phyloP scores from a whole-genome alignment of 495 filamentous ascomycete species.

The Pseudomonodictys pantanalensis region DNA sequence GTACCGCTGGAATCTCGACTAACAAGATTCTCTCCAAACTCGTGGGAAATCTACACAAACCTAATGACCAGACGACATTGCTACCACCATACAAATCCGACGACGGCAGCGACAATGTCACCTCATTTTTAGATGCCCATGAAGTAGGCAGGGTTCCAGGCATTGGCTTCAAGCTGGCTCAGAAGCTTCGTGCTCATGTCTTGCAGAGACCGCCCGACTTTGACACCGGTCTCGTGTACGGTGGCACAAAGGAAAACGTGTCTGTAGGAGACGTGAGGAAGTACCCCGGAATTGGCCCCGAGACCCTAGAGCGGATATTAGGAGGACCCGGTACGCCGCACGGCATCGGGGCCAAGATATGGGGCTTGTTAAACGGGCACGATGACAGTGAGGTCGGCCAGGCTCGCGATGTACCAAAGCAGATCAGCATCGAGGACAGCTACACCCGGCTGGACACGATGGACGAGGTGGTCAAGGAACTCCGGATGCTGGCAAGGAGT shows the following conservation, averaged over 20 bases:
- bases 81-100: slow-evolving; percentile 55
- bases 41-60: slow-evolving; percentile 80
- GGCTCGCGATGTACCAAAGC: slow-evolving; percentile 70
- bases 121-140: slow-evolving; percentile 68
- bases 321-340: slow-evolving; percentile 64
- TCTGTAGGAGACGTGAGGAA: slow-evolving; percentile 64
- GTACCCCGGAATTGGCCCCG: slow-evolving; percentile 57
- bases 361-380: slow-evolving; percentile 60
- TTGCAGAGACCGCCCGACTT: slow-evolving; percentile 46
- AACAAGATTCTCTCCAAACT: slow-evolving; percentile 83
- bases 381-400: slow-evolving; percentile 66
- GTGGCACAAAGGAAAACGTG: slow-evolving; percentile 54
- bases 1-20: slow-evolving; percentile 82
- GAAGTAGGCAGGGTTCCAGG: slow-evolving; percentile 81
- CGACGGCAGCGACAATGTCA: slow-evolving; percentile 48
- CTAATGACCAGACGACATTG: slow-evolving; percentile 79
- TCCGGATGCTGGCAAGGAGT: slow-evolving; percentile 61
- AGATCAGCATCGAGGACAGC: slow-evolving; percentile 93
- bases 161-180: slow-evolving; percentile 75
- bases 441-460: slow-evolving; percentile 66
- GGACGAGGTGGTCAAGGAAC: slow-evolving; percentile 60
- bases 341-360: slow-evolving; percentile 63
- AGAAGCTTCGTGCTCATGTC: slow-evolving; percentile 63
- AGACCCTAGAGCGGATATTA: slow-evolving; percentile 61
- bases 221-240: slow-evolving; percentile 45